These are phyloP conservation scores for Nidularia pulvinata DNA, from an alignment of 768 basidiomycete genomes.

Conservation along the genomic window DNA sequence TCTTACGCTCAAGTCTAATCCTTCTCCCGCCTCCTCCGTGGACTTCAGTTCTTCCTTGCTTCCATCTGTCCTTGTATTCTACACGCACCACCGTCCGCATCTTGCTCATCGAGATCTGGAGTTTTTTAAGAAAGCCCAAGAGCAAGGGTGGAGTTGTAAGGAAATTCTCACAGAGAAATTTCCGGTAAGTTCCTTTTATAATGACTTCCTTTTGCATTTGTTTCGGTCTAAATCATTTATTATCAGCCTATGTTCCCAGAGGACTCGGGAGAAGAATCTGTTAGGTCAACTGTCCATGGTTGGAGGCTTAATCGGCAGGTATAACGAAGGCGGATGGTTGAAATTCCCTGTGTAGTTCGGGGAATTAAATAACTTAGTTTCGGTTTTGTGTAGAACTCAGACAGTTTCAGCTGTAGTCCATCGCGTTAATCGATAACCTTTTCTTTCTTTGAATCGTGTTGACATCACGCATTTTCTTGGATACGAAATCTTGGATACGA, in stretches of 20 bases:
- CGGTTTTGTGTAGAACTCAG: too few relatives aligned
- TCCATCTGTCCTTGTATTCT: slow-evolving; percentile 72
- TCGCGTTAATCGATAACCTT: too few relatives aligned
- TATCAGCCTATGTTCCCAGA: slow-evolving; percentile 87
- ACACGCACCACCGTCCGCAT: slow-evolving; percentile 86
- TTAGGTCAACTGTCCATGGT: slow-evolving; percentile 85
- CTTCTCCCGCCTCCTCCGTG: neutral
- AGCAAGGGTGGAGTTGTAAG: slow-evolving; percentile 71
- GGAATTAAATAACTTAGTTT: too few relatives aligned
- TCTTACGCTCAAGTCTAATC: slow-evolving; percentile 22
- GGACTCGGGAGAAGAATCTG: slow-evolving; percentile 76
- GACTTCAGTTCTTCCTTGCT: slow-evolving; percentile 4
- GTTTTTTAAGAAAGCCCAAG: slow-evolving; percentile 71
- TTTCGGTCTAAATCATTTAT: neutral
- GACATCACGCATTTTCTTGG: too few relatives aligned
- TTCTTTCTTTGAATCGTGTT: too few relatives aligned
- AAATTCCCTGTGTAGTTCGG: too few relatives aligned
- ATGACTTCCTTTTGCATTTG: neutral
- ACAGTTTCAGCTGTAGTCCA: too few relatives aligned
- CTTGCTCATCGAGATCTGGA: slow-evolving; percentile 80
- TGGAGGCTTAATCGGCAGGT: slow-evolving; percentile 52
- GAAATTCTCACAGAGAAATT: slow-evolving; percentile 65
- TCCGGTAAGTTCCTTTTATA: slow-evolving; percentile 40
- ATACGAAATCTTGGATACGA: too few relatives aligned
- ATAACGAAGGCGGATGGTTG: too few relatives aligned